Conservation (phyloP, 106 monocot genomes). For the Chionographis japonica region DNA sequence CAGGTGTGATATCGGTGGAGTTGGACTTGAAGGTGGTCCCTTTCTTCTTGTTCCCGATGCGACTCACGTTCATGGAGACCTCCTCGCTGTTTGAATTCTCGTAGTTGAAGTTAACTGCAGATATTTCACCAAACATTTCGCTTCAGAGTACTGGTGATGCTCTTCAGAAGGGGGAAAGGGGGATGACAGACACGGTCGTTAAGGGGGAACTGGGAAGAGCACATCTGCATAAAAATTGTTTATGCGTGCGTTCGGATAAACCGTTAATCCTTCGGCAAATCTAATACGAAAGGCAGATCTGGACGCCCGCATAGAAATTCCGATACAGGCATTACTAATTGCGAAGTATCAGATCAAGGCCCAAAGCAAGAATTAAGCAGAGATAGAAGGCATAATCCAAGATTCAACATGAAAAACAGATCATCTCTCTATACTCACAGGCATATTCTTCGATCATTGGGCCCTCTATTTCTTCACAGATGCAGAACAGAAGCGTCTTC, state of each 20-base stretch:
- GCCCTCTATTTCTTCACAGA: constrained; percentile 85
- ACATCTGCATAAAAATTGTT: too few relatives aligned
- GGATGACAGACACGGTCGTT: too few relatives aligned
- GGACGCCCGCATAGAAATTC: too few relatives aligned
- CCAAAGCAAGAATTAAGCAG: neutral
- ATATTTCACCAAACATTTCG: neutral
- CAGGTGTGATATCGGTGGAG: constrained; percentile 67
- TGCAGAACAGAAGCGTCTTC: constrained; percentile 87
- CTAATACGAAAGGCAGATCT: too few relatives aligned
- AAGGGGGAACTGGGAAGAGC: too few relatives aligned
- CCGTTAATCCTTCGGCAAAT: too few relatives aligned
- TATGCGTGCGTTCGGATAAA: too few relatives aligned
- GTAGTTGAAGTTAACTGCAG: constrained; percentile 90
- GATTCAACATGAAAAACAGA: too few relatives aligned
- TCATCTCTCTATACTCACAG: constrained; percentile 35
- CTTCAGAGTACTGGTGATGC: too few relatives aligned
- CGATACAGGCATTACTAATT: too few relatives aligned
- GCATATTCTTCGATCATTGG: constrained; percentile 96
- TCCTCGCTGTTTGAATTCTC: constrained; percentile 45
- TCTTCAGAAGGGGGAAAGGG: too few relatives aligned
- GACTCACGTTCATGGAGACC: constrained; percentile 81
- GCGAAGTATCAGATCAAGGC: neutral
- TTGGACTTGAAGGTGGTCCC: constrained; percentile 60
- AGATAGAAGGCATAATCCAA: too few relatives aligned
- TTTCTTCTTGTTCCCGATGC: constrained; percentile 76